Conservation (phyloP, 2,329 filamentous ascomycete genomes). For the Metarhizium anisopliae region DNA sequence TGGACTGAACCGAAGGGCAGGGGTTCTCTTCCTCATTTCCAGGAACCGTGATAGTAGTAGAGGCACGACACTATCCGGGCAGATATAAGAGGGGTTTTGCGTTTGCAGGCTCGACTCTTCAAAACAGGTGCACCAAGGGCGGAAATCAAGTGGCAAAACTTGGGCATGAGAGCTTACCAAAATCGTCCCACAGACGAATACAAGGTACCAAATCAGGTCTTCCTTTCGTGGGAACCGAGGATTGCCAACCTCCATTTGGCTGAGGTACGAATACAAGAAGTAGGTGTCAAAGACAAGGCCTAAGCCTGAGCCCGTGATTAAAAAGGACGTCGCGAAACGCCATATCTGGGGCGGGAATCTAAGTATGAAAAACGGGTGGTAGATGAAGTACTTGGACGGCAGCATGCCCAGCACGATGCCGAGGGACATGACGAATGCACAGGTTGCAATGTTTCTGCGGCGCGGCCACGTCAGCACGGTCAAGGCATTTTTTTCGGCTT, state of each 20-base stretch:
- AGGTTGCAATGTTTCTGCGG: slow-evolving; percentile 55
- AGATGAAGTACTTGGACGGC: slow-evolving; percentile 40
- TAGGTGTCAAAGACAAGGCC: slow-evolving; percentile 65
- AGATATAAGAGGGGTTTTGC: slow-evolving; percentile 54
- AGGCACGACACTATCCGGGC: slow-evolving; percentile 62
- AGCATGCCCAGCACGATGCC: slow-evolving; percentile 49
- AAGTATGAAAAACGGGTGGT: slow-evolving; percentile 42
- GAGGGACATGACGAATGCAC: slow-evolving; percentile 51
- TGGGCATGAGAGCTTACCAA: slow-evolving; percentile 54
- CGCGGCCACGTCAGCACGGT: slow-evolving; percentile 12
- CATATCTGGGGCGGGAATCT: slow-evolving; percentile 37
- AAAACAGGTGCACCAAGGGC: slow-evolving; percentile 5
- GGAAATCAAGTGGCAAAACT: slow-evolving; percentile 10
- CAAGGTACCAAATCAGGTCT: slow-evolving; percentile 71
- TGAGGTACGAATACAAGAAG: slow-evolving; percentile 67
- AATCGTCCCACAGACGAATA: slow-evolving; percentile 63
- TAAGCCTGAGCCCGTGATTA: slow-evolving; percentile 29
- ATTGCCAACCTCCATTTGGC: slow-evolving; percentile 62
- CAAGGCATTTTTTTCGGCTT: neutral
- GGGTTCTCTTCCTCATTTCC: slow-evolving; percentile 75
- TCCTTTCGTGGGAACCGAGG: slow-evolving; percentile 66
- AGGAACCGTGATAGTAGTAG: slow-evolving; percentile 75
- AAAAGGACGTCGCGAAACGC: slow-evolving; percentile 32
- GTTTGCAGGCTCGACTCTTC: neutral
- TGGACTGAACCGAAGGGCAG: slow-evolving; percentile 49